A percentile compares a stretch with the other conserved stretches of the same genome.
phyloP scores from a whole-genome alignment of 176 grass and related monocot genomes.

The Oryza punctata region DNA sequence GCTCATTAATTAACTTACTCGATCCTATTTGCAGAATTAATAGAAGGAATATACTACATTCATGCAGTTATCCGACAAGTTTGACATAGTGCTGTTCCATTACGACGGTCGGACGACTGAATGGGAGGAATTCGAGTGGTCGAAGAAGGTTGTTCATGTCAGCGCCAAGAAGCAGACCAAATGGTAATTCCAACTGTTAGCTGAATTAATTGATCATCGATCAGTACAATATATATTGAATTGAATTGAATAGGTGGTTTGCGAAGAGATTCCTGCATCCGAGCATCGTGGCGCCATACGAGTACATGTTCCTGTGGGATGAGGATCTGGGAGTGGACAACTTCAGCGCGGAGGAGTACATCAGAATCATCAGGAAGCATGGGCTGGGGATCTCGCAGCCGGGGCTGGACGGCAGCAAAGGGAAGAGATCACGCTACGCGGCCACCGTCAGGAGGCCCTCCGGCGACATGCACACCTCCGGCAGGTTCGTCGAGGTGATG shows the following conservation, averaged over 20 bases:
- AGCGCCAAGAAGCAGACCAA: conserved; percentile 46
- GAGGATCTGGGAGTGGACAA: conserved; percentile 31
- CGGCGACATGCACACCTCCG: conserved; percentile 36
- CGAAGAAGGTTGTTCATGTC: conserved; percentile 37
- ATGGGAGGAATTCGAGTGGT: conserved; percentile 52
- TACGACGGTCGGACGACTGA: conserved; percentile 38
- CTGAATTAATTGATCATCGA: no score
- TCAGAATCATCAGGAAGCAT: conserved; percentile 15
- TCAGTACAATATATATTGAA: no score
- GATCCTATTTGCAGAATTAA: no score
- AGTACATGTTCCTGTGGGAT: conserved; percentile 61
- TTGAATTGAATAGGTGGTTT: conserved; percentile 38
- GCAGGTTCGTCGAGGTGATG: conserved; percentile 49
- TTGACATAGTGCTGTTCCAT: conserved; percentile 46
- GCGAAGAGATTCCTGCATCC: conserved; percentile 62
- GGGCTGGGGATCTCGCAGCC: conserved; percentile 49
- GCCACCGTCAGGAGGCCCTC: background rate
- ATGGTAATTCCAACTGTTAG: conserved; percentile 18
- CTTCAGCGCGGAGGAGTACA: conserved; percentile 36
- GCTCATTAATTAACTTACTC: no score
- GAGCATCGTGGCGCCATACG: conserved; percentile 30
- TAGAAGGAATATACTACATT: no score
- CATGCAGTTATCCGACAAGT: conserved; percentile 1
- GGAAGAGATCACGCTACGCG: background rate
- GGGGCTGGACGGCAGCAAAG: conserved; percentile 7